A percentile compares a stretch with the other conserved stretches of the same genome.
Evolutionary conservation across 2,329 filamentous ascomycete genomes (phyloP).

Genomic region (Fusarium neocosmosporiellum): DNA sequence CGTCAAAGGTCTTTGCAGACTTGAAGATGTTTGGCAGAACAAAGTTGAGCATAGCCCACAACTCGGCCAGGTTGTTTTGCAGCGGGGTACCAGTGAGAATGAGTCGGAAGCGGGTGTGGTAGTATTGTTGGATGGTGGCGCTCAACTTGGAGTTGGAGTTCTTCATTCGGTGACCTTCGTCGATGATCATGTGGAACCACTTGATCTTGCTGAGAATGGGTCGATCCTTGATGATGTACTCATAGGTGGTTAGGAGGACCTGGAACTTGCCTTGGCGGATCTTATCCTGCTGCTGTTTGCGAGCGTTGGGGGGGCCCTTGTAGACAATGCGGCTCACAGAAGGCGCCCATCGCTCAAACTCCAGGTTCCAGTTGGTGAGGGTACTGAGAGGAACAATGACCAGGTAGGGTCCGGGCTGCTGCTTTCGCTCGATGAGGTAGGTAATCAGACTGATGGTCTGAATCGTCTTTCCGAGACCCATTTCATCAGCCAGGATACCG

Average conservation of each 20-base stretch:
- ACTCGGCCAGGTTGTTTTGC: conserved; percentile 94
- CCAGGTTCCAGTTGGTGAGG: conserved; percentile 97
- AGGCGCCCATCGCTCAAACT: conserved; percentile 99
- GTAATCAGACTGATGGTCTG: conserved; percentile 98
- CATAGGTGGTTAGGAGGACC: conserved; percentile 95
- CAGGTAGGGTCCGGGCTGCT: conserved; percentile 89
- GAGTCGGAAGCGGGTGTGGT: conserved; percentile 91
- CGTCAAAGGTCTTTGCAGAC: conserved; percentile 97
- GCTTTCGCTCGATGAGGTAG: conserved; percentile 95
- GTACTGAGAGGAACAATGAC: conserved; percentile 98
- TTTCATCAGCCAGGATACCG: conserved; percentile 97
- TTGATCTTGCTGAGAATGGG: conserved; percentile 97
- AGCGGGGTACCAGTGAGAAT: conserved; percentile 97
- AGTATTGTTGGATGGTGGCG: conserved; percentile 94
- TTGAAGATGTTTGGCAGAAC: conserved; percentile 99
- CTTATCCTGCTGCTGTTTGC: conserved; percentile 92
- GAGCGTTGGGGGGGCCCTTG: conserved; percentile 89
- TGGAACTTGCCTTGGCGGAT: conserved; percentile 97
- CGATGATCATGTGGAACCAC: conserved; percentile 99
- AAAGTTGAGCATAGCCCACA: conserved; percentile 99
- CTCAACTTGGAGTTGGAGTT: conserved; percentile 96
- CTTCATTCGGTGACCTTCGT: conserved; percentile 99
- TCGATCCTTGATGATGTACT: conserved; percentile 99
- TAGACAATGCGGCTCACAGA: conserved; percentile 89
- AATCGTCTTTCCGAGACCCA: conserved; percentile 99